A percentile compares a stretch with the other conserved stretches of the same genome.
Evolutionary conservation across 768 basidiomycete genomes (phyloP).

Genomic region (Psilocybe cyanescens): DNA sequence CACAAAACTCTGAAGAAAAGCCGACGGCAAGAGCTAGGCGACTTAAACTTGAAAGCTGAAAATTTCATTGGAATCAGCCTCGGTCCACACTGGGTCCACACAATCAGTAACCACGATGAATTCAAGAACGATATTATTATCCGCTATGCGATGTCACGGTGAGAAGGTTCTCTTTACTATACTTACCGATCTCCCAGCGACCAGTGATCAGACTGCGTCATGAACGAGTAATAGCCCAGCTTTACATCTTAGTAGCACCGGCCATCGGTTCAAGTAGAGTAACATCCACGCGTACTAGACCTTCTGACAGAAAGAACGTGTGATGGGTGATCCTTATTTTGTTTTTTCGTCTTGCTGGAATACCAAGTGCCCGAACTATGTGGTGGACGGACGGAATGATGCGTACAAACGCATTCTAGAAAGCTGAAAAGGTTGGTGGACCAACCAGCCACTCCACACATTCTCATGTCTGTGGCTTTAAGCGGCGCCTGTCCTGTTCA

Average conservation of each 20-base stretch:
- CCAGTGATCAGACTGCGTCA: conserved; percentile 12
- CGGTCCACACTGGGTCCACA: background rate
- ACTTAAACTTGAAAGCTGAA: background rate
- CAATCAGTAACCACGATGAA: background rate
- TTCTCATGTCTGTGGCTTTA: conserved; percentile 7
- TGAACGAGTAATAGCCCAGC: conserved; percentile 13
- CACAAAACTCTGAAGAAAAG: background rate
- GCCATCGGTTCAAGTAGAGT: conserved; percentile 5
- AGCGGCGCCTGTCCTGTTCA: conserved; percentile 8
- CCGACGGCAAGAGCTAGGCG: background rate
- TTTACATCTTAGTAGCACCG: conserved; percentile 2
- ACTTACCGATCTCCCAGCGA: conserved; percentile 8
- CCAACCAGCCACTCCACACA: background rate
- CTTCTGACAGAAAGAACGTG: conserved; percentile 13
- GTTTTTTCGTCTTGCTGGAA: background rate
- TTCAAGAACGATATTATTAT: background rate
- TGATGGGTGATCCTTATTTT: conserved; percentile 4
- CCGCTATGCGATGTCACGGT: conserved; percentile 10
- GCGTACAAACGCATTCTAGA: background rate
- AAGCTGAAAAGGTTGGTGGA: background rate
- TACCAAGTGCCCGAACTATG: conserved; percentile 2
- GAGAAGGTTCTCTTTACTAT: conserved; percentile 8
- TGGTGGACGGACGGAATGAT: background rate
- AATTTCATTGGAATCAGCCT: background rate
- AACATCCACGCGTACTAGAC: conserved; percentile 9